Conservation (phyloP, 805 yeast species). For the Candida incommunis region DNA sequence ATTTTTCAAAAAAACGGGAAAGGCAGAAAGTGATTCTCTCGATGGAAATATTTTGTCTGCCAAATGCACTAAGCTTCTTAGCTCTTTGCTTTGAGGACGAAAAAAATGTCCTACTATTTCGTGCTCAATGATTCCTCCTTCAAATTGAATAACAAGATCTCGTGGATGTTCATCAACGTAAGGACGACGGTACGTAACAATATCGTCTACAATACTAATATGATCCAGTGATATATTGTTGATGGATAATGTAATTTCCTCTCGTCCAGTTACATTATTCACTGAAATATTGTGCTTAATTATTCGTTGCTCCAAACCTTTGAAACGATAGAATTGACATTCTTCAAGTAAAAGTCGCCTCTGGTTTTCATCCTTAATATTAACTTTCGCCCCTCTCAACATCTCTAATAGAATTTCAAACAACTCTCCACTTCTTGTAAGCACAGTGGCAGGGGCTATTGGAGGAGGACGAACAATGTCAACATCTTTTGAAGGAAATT, state of each 20-base stretch:
- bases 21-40: neutral
- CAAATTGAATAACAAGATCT: slow-evolving; percentile 28
- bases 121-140: neutral
- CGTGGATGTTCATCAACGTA: slow-evolving; percentile 27
- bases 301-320: slow-evolving; percentile 58
- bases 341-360: slow-evolving; percentile 48
- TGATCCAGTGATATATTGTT: slow-evolving; percentile 24
- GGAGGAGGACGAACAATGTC: slow-evolving; percentile 68
- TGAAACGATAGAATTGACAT: slow-evolving; percentile 63
- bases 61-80: neutral
- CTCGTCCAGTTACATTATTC: slow-evolving; percentile 36
- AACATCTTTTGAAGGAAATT: slow-evolving; percentile 20
- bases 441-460: slow-evolving; percentile 39
- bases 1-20: neutral
- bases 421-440: slow-evolving; percentile 36
- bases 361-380: slow-evolving; percentile 37
- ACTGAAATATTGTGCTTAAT: slow-evolving; percentile 34
- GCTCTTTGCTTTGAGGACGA: neutral
- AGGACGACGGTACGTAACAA: slow-evolving; percentile 31
- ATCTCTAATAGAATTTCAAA: slow-evolving; percentile 43
- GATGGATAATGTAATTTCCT: slow-evolving; percentile 44
- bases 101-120: neutral
- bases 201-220: neutral
- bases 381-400: slow-evolving; percentile 39
- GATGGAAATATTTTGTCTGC: neutral